A percentile compares a stretch with the other conserved stretches of the same genome.
These are phyloP conservation scores for Termitomyces sp. DNA, from an alignment of 768 basidiomycete genomes.

Conservation along the genomic window DNA sequence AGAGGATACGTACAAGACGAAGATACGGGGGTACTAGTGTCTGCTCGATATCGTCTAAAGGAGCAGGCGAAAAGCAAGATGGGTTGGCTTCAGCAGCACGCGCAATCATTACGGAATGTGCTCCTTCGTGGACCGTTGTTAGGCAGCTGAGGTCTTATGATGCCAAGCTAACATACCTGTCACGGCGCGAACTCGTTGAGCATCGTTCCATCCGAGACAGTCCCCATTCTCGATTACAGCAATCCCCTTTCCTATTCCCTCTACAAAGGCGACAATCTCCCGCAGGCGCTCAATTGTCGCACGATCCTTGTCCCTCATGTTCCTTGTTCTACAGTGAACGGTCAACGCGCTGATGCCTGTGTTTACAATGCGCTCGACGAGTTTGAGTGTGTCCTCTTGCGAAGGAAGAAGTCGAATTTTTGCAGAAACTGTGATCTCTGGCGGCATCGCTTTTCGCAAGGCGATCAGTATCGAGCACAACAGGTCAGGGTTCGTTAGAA, in stretches of 20 bases:
- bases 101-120: constrained; percentile 94
- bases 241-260: constrained; percentile 66
- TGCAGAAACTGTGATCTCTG: constrained; percentile 83
- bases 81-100: constrained; percentile 93
- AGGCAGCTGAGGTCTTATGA: neutral
- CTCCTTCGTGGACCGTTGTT: constrained; percentile 37
- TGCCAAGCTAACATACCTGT: constrained; percentile 51
- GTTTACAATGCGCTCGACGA: constrained; percentile 83
- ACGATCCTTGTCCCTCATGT: constrained; percentile 79
- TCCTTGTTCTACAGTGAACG: constrained; percentile 91
- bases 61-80: constrained; percentile 71
- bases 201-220: constrained; percentile 75
- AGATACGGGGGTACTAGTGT: constrained; percentile 71
- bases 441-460: constrained; percentile 65
- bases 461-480: constrained; percentile 85
- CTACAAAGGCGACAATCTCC: constrained; percentile 86
- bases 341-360: constrained; percentile 90
- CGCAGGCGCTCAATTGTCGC: constrained; percentile 75
- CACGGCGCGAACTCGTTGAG: constrained; percentile 61
- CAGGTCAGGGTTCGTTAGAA: constrained; percentile 87
- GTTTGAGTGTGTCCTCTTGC: constrained; percentile 81
- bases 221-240: constrained; percentile 95
- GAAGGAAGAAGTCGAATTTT: constrained; percentile 88
- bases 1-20: constrained; percentile 48
- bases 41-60: constrained; percentile 62